Percentiles rank a stretch among this genome's conserved stretches.
These are phyloP conservation scores for Narthecium ossifragum DNA, from an alignment of 106 monocot species.

Conservation along the genomic window DNA sequence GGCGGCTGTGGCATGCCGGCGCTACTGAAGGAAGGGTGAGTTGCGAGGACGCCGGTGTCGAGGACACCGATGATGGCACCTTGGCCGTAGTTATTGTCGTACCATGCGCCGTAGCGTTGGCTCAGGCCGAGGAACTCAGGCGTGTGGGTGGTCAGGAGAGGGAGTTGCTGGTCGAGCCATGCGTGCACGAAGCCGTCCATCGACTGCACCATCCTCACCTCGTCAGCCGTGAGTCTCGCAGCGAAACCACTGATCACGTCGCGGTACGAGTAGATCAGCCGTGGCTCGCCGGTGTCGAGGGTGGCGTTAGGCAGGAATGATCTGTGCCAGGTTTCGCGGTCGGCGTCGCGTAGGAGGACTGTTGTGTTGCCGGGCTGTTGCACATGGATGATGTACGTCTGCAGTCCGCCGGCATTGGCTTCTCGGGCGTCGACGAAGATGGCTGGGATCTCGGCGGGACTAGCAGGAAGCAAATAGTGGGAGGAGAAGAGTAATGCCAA, in stretches of 20 bases:
- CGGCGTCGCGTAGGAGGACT: background rate
- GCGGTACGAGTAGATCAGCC: constrained; percentile 1
- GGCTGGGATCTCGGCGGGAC: background rate
- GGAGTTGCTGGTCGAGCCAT: background rate
- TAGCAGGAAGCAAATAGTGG: background rate
- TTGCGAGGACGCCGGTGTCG: background rate
- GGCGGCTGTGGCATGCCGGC: background rate
- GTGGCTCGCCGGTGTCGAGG: background rate
- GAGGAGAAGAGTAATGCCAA: background rate
- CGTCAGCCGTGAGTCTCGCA: background rate
- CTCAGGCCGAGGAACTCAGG: constrained; percentile 5
- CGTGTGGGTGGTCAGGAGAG: constrained; percentile 2
- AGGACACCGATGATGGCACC: constrained; percentile 5
- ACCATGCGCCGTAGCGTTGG: background rate
- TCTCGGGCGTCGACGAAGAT: background rate
- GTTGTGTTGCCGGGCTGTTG: background rate
- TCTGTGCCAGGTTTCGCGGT: background rate
- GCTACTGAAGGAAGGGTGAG: constrained; percentile 1
- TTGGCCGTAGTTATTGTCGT: background rate
- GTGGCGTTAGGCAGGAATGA: constrained; percentile 2
- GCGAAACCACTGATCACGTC: constrained; percentile 4
- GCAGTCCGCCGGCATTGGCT: background rate
- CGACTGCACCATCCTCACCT: background rate
- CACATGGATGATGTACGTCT: constrained; percentile 7
- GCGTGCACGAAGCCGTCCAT: constrained; percentile 1